Evolutionary conservation across 805 yeast genomes (phyloP), one percentile per base, ranked within the genome.

Genomic region (Cyberlindnera subsufficiens): DNA sequence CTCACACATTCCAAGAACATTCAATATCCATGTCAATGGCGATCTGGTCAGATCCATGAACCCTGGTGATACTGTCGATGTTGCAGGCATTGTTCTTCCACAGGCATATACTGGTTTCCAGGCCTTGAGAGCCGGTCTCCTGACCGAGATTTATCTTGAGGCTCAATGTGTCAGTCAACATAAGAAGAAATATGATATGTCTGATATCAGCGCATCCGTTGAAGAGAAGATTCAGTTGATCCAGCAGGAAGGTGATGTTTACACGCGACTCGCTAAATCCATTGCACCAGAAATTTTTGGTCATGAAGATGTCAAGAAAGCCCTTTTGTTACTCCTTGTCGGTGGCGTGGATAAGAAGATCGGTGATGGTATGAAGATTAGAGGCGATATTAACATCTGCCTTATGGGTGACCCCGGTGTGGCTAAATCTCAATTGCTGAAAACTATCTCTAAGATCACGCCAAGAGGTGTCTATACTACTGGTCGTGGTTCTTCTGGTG

Each of bases 371-470:
- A 80, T 93, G 87, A 80, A 84, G 58, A 93, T 93, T 57, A 82
- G 99, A 71, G 99, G 99, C 57, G 99, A 93, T 62, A 86, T 93
- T 54, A 93, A 93, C 59, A 77, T 93, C 42, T 84, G 97, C 68
- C 73, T 93, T 40, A 91, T 93, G 97, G 99, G 99, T 55, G 99
- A 93, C 60, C 99, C 99, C 34, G 99, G 99, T 72, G 99, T 93
- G 42, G 99, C 99, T 58, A 93, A 93, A 66, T 93, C 98, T 3
- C 99, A 93, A 73, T 71, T 93, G 58, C 72, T 93, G 50, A 93
- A 93, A 62, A 84, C 95, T 30, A 87, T 93, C 51, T 75, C 88
- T 46, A 88, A 90, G 56, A 85, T 93, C 42, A 93, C 98, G 4
- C 99, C 99, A 27, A 76, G 98, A 59, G 95, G 96, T 39, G 95